A percentile compares a stretch with the other conserved stretches of the same genome.
These are phyloP conservation scores for Xylaria sp. DNA, from an alignment of 2,329 filamentous ascomycete genomes.

Conservation along the genomic window DNA sequence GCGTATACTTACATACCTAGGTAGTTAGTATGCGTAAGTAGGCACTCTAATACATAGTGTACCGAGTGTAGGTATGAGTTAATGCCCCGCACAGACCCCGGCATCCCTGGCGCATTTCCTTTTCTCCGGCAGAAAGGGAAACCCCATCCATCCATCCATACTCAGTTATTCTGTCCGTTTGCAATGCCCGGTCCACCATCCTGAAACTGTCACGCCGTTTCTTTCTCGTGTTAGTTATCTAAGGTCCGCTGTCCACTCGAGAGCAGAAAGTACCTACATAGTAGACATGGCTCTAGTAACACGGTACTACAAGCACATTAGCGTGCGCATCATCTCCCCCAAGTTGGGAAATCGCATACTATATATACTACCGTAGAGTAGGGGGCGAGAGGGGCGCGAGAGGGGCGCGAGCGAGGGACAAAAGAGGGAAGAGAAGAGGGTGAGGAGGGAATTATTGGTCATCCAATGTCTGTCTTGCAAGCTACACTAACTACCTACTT, in stretches of 20 bases:
- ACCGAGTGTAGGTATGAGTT: too few relatives aligned
- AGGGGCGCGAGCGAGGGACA: too few relatives aligned
- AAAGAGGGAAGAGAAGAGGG: neutral
- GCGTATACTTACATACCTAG: too few relatives aligned
- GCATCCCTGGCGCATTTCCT: neutral
- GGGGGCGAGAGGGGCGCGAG: neutral
- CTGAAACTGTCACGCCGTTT: slow-evolving; percentile 28
- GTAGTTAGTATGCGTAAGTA: neutral
- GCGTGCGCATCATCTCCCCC: neutral
- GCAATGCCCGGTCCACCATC: slow-evolving; percentile 20
- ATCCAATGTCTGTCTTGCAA: neutral
- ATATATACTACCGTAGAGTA: too few relatives aligned
- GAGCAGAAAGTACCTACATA: neutral
- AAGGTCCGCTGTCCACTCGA: neutral
- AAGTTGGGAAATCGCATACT: neutral
- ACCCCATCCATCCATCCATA: too few relatives aligned
- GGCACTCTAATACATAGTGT: too few relatives aligned
- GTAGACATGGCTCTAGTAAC: neutral
- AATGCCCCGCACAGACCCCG: neutral
- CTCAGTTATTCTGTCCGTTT: too few relatives aligned
- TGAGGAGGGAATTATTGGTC: neutral
- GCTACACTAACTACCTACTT: too few relatives aligned
- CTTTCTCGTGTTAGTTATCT: neutral
- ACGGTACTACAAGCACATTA: neutral
- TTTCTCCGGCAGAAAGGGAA: slow-evolving; percentile 6